Base-by-base conservation (phyloP, 352 stramenopile genomes). In the Pythium oligandrum region DNA sequence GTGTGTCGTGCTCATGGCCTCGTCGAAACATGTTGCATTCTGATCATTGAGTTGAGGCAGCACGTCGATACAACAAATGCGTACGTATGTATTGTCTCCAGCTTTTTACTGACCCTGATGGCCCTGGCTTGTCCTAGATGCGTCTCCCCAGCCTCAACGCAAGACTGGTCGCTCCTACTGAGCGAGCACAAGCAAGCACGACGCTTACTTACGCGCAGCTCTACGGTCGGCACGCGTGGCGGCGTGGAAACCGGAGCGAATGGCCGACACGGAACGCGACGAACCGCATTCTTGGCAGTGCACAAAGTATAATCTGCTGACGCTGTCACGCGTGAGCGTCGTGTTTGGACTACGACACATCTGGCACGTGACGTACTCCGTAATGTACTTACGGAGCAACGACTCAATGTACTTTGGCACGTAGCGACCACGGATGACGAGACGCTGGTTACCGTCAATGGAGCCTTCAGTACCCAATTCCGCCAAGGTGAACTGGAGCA, bases 381-480 rank as follows among this genome's bases (percentile, higher is more conserved):
- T 96, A 63, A 99, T 99, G 78, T 99, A 99, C 78, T 99, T 99
- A 53, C 95, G 82, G 47, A 99, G 84, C 66, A 99, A 88, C 52
- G 82, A 98, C 70, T 99, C 97, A 70, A 99, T 99, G 82, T 99
- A 99, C 84, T 99, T 98, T 43, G 95, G 88, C 44, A 98, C 86
- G 71, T 98, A 99, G 61, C 96, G 95, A 51, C 97, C 97, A 51
- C 96, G 92, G 67, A 99, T 98, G 35, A 99, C 93, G 35, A 99
- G 80, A 40, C 96, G 95, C 68, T 99, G 94, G 73, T 98, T 98
- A 61, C 96, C 96, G 70, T 99, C 97, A 74, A 99, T 98, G 52
- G 88, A 98, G 48, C 97, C 97, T 75, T 99, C 96, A 4, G 97
- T 99, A 64, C 97, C 97, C n/a, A 99, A 71, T 71, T 99, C 97